Evolutionary conservation across 345 rosid species (phyloP).

Genomic region (Hibiscus syriacus): DNA sequence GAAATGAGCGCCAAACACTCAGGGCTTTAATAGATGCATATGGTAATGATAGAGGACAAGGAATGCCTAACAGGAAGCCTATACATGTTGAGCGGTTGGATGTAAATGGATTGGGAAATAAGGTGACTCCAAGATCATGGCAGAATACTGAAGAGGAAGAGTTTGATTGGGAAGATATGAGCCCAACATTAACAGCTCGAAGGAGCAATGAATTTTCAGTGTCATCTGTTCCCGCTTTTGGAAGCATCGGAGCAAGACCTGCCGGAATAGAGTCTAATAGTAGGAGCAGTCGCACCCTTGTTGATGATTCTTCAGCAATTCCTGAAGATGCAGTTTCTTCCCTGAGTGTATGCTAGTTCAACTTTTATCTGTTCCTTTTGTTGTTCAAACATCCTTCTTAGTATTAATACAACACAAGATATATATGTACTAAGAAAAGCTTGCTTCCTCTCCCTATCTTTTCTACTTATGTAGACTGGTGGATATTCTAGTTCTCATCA

Average conservation of each 20-base stretch:
- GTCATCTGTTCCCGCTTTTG: constrained; percentile 40
- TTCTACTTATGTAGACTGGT: background rate
- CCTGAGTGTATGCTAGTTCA: constrained; percentile 32
- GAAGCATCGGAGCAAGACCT: constrained; percentile 38
- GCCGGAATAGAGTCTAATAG: constrained; percentile 27
- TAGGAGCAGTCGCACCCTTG: constrained; percentile 24
- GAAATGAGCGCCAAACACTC: constrained; percentile 56
- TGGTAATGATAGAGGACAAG: constrained; percentile 73
- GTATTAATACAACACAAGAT: background rate
- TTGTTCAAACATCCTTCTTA: background rate
- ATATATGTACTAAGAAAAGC: background rate
- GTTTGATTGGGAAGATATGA: constrained; percentile 99
- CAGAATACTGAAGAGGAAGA: constrained; percentile 99
- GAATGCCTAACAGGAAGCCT: constrained; percentile 36
- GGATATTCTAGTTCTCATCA: background rate
- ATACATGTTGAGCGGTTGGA: constrained; percentile 33
- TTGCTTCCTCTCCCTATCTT: background rate
- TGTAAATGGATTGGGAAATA: constrained; percentile 50
- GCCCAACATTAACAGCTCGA: constrained; percentile 65
- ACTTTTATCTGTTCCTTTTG: background rate
- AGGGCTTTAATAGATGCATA: constrained; percentile 97
- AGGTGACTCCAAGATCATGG: constrained; percentile 62
- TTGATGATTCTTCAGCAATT: constrained; percentile 29
- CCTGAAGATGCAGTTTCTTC: constrained; percentile 28
- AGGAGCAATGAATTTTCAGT: constrained; percentile 42